phyloP scores from a whole-genome alignment of 352 stramenopile genomes.

The Phytophthora ramorum region DNA sequence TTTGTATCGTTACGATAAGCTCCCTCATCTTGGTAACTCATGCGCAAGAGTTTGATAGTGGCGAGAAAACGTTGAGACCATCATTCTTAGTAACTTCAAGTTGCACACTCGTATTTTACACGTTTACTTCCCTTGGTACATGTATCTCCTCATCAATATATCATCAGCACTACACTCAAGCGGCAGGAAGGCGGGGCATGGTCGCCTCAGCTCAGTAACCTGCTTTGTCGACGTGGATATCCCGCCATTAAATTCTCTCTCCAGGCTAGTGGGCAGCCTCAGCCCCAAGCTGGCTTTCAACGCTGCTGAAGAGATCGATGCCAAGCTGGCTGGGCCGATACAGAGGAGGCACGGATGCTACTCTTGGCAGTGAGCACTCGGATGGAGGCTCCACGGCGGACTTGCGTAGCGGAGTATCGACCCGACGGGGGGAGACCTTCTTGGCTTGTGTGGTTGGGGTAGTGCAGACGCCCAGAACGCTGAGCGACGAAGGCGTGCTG shows the following conservation, averaged over 20 bases:
- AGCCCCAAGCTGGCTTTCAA: slow-evolving; percentile 8
- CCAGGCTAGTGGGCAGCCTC: background rate
- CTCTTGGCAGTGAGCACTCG: slow-evolving; percentile 3
- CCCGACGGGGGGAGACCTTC: slow-evolving; percentile 7
- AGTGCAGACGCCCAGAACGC: slow-evolving; percentile 24
- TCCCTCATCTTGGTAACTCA: no score
- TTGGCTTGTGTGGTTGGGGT: slow-evolving; percentile 10
- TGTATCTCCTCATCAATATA: no score
- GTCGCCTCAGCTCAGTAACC: background rate
- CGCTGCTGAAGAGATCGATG: slow-evolving; percentile 20
- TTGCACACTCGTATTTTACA: background rate
- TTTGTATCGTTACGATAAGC: no score
- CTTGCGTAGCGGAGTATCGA: slow-evolving; percentile 11
- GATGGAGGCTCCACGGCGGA: background rate
- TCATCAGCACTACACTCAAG: no score
- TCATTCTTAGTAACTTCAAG: background rate
- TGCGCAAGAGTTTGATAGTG: no score
- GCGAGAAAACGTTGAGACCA: background rate
- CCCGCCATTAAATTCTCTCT: background rate
- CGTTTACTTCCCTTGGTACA: no score
- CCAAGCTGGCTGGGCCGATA: slow-evolving; percentile 30
- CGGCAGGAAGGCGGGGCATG: background rate
- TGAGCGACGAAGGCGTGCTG: slow-evolving; percentile 2
- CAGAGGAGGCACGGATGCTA: slow-evolving; percentile 7
- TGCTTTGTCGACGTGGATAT: background rate